Base-by-base conservation (phyloP, 768 basidiomycete genomes). In the Lactifluus piperatus region DNA sequence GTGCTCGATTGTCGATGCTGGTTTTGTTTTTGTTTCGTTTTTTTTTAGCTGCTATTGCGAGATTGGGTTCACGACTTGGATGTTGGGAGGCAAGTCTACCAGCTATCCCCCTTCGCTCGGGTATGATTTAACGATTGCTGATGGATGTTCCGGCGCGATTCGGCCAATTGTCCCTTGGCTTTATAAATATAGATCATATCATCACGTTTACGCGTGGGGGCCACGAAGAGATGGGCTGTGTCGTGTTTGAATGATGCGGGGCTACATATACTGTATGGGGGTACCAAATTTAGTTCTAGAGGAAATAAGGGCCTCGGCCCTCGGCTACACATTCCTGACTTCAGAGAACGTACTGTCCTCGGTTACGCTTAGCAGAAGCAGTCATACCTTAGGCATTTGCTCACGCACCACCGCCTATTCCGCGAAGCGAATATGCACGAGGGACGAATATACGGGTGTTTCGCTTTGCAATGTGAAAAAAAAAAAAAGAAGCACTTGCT, bases 171-270 rank as follows among this genome's bases (percentile, higher is more conserved):
- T 4, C 34, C 22, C 41, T 59, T 54, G 62, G 45, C 34, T 16
- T 64, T 60, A 54, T 64, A n/a, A n/a, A n/a, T n/a, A n/a, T 55
- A 84, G 84, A 84, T 64, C 82, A 85, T 67, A 84, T 86, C 62
- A 71, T 85, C 57, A 79, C 81, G 1, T 82, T 83, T 64, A 77
- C 75, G n/a, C 74, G 85, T 13, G 85, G 87, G 69, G 85, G 85
- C 2, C 79, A 79, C 66, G 71, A 75, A 37, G 79, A 74, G 11
- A 85, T 81, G 60, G 82, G 81, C 2, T 86, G 82, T 60, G 70
- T 73, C 52, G 72, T 73, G 13, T 69, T 54, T 29, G 60, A 68
- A 43, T 70, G 37, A 67, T 10, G 13, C 2, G 26, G 20, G 20
- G 10, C 20, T 13, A 34, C 34, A 3, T 34, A 10, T 34, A 13